Conservation (phyloP, 768 basidiomycete species). For the Leccinum truebloodii region DNA sequence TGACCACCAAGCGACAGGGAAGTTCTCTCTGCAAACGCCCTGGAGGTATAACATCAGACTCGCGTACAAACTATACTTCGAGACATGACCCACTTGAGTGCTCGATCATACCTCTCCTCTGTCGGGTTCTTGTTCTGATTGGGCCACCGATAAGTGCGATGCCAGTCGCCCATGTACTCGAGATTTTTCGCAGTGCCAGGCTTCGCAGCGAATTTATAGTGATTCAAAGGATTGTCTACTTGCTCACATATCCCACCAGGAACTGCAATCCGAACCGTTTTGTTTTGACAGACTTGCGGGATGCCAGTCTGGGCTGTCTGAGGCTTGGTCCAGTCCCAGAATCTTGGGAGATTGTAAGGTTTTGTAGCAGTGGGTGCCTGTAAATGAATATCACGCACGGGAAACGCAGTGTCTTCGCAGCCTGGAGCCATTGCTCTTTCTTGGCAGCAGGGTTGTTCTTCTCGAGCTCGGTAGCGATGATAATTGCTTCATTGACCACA, state of each 20-base stretch:
- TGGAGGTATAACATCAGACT: not conserved
- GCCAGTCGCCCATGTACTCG: slow-evolving; percentile 12
- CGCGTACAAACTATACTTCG: too few relatives aligned
- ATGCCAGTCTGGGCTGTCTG: slow-evolving; percentile 7
- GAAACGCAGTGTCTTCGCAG: slow-evolving; percentile 16
- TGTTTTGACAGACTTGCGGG: slow-evolving; percentile 2
- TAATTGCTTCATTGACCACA: slow-evolving; percentile 14
- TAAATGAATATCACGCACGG: slow-evolving; percentile 11
- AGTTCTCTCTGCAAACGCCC: slow-evolving; percentile 6
- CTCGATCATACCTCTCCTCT: slow-evolving; percentile 12
- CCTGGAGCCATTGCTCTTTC: slow-evolving; percentile 12
- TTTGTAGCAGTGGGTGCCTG: not conserved
- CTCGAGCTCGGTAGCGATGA: slow-evolving; percentile 11
- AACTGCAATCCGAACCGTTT: not conserved
- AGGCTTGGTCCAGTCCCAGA: slow-evolving; percentile 20
- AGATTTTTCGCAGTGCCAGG: not conserved
- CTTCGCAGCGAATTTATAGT: slow-evolving; percentile 7
- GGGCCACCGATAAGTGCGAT: slow-evolving; percentile 5
- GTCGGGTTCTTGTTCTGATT: not conserved
- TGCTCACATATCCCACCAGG: not conserved
- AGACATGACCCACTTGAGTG: slow-evolving; percentile 10
- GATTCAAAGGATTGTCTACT: slow-evolving; percentile 16
- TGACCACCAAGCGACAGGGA: not conserved
- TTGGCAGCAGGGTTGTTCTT: not conserved
- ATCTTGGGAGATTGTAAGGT: slow-evolving; percentile 2